Evolutionary conservation across 2,329 filamentous ascomycete species (phyloP), one percentile per base, ranked within the genome.

Genomic region (Ceratocystis diversiconidia): DNA sequence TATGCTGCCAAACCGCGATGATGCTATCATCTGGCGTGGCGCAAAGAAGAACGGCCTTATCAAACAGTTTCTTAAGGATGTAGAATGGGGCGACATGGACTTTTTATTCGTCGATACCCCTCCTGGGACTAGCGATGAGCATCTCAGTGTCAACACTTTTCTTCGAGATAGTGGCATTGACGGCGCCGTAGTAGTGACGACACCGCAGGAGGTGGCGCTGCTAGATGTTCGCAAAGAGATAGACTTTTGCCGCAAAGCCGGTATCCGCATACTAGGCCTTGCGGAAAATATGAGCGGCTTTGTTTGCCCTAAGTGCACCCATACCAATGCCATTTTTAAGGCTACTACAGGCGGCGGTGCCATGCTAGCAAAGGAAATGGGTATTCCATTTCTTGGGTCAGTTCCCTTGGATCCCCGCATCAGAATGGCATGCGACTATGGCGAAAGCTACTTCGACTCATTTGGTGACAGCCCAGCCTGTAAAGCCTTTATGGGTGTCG

Each of bases 211-310:
- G 76, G 90, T 97, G 19, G 84, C 88, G 1, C 79, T 99, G 64
- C 80, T 99, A 57, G 94, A 99, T 73, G 94, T 99, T 12, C 81
- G 94, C 70, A 97, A 96, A 76, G 94, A 99, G 76, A 92, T 99
- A 67, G 92, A 99, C 73, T 99, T 99, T 73, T 99, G 95, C 76
- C 82, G 86, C 67, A 99, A 99, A 76, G 94, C 94, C 0, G 90
- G 89, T 3, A 97, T 99, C 70, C 82, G 80, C 61, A 84, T 99
- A 5, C 75, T 99, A 2, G 94, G 94, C 0, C 79, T 99, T 50
- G 94, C 96, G 17, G 94, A 99, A 79, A 99, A 99, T 73, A 99
- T 99, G 94, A 90, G 87, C 67, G 90, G 91, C 2, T 99, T 97
- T 71, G 92, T 99, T 64, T 99, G 94, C 73, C 92, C 92, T 8